Conservation (phyloP, 352 stramenopile species). For the Phytophthora capsici region DNA sequence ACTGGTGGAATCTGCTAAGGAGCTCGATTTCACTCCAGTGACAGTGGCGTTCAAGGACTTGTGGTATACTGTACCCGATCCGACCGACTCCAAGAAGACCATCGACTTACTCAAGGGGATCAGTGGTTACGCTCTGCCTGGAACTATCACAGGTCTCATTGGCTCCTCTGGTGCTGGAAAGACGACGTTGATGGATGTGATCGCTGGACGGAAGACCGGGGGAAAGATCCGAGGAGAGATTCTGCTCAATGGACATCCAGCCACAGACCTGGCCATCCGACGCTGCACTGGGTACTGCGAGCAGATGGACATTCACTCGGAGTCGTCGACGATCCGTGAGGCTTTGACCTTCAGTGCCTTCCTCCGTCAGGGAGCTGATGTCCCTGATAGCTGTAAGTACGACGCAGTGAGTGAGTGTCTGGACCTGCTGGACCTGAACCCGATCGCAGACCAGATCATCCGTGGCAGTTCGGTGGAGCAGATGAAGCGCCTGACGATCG, state of each 20-base stretch:
- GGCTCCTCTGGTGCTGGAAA: conserved; percentile 87
- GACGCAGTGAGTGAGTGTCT: conserved; percentile 46
- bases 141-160: conserved; percentile 73
- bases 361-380: conserved; percentile 13
- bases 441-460: conserved; percentile 45
- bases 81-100: conserved; percentile 1
- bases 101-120: conserved; percentile 66
- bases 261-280: conserved; percentile 37
- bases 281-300: conserved; percentile 36
- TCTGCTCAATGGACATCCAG: conserved; percentile 87
- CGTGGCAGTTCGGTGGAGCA: conserved; percentile 27
- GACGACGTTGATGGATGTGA: conserved; percentile 95
- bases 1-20: neutral
- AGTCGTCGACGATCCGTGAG: conserved; percentile 55
- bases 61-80: conserved; percentile 20
- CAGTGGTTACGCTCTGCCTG: conserved; percentile 51
- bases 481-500: conserved; percentile 25
- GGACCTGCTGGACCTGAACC: conserved; percentile 27
- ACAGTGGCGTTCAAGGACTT: conserved; percentile 27
- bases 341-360: conserved; percentile 27
- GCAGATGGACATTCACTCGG: conserved; percentile 42
- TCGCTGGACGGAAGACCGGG: conserved; percentile 92
- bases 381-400: conserved; percentile 21
- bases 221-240: conserved; percentile 90
- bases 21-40: neutral